Base-by-base conservation (phyloP, 2,329 filamentous ascomycete species). In the Diaporthe humulicola region DNA sequence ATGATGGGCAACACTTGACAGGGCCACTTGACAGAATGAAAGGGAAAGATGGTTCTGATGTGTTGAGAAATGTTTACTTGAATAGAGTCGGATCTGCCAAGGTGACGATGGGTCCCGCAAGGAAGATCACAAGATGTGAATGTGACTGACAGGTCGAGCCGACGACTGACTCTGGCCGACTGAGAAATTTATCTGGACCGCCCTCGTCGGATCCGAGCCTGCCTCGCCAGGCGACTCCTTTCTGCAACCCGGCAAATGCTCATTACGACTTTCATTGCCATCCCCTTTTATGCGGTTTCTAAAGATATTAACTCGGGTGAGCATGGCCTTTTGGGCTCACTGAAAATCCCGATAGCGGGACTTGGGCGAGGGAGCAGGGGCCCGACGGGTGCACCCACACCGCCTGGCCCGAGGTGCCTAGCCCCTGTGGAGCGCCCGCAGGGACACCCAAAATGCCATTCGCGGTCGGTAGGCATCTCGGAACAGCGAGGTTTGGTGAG, bases 1-100 rank as follows among this genome's bases (percentile, higher is more conserved):
- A 72, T 72, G 57, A 45, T 79, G 75, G 79, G 80, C 76, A 82
- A 78, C 78, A 81, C 82, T 54, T 73, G 79, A 77, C 77, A 73
- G 75, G 74, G 70, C 73, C 72, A 73, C 60, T 67, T 25, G 38
- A 64, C 45, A 57, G 30, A 50, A 17, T 69, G 71, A 48, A 71
- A 71, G 76, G 54, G 57, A 25, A 52, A 72, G 9, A 50, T 42
- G 25, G 45, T 33, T 33, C 42, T 40, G n/a, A 28, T 54, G 48
- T 54, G 45, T 50, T 48, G 42, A 10, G 30, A 48, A 38, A 60
- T 58, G 38, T 60, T 48, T 42, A 71, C 15, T 64, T 64, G 42
- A 28, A 42, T 40, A 28, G 48, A 28, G 48, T 40, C 45, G 25
- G 45, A 36, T 40, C 19, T 40, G 30, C 22, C 30, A 30, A 30